A percentile compares a stretch with the other conserved stretches of the same genome.
phyloP scores from a whole-genome alignment of 768 basidiomycete genomes.

The Serendipita vermifera region DNA sequence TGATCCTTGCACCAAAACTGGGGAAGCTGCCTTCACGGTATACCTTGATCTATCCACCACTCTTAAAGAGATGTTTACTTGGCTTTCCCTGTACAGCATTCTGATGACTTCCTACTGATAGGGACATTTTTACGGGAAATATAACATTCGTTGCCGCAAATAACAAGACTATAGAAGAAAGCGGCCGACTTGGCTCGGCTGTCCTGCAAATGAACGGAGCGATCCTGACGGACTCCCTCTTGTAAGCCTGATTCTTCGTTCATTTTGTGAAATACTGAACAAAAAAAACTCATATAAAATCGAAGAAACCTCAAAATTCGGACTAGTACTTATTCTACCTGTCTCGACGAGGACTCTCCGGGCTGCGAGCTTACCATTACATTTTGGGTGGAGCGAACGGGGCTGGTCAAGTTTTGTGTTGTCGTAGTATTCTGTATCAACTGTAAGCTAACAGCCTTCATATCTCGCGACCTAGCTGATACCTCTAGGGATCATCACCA shows the following conservation, averaged over 20 bases:
- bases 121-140: not conserved
- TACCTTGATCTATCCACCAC: too few relatives aligned
- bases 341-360: not conserved
- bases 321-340: not conserved
- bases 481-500: not conserved
- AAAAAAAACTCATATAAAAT: too few relatives aligned
- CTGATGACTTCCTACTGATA: too few relatives aligned
- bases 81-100: too few relatives aligned
- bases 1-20: too few relatives aligned
- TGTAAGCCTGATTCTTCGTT: too few relatives aligned
- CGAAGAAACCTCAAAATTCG: not conserved
- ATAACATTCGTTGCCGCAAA: not conserved
- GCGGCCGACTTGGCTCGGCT: not conserved
- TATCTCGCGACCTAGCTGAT: not conserved
- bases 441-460: not conserved
- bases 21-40: too few relatives aligned
- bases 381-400: not conserved
- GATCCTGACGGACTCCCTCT: not conserved
- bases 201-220: not conserved
- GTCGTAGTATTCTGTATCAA: constrained; percentile 1
- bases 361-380: not conserved
- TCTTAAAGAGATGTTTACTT: too few relatives aligned
- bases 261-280: too few relatives aligned
- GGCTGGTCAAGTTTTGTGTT: constrained; percentile 5
- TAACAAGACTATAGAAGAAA: not conserved